Percentiles rank a stretch among this genome's conserved stretches.
phyloP scores from a whole-genome alignment of 129 eudicot genomes.

The Oenanthe sinensis region DNA sequence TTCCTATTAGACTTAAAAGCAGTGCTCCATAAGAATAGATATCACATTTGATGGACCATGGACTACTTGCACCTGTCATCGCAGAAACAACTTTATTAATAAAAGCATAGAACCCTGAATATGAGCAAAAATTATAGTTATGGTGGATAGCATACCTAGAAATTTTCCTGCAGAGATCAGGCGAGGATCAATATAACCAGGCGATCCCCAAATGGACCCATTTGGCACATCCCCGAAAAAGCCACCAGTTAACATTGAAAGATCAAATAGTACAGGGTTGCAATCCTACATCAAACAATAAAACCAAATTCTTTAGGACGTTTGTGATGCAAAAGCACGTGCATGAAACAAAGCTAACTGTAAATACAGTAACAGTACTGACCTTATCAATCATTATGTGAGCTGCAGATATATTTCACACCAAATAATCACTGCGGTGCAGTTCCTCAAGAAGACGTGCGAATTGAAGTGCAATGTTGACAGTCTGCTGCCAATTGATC shows the following conservation, averaged over 20 bases:
- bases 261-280: not conserved
- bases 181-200: slow-evolving; percentile 6
- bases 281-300: slow-evolving; percentile 4
- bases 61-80: slow-evolving; percentile 3
- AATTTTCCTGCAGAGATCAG: slow-evolving; percentile 7
- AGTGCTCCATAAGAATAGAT: slow-evolving; percentile 10
- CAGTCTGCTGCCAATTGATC: slow-evolving; percentile 7
- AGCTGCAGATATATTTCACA: slow-evolving; percentile 9
- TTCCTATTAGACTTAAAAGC: slow-evolving; percentile 3
- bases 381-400: slow-evolving; percentile 9
- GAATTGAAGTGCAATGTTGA: slow-evolving; percentile 11
- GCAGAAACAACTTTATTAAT: not conserved
- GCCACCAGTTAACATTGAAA: slow-evolving; percentile 7
- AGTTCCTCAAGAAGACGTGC: slow-evolving; percentile 10
- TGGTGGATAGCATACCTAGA: not conserved
- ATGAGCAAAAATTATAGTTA: not conserved
- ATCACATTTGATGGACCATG: slow-evolving; percentile 11
- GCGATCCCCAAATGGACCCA: slow-evolving; percentile 8
- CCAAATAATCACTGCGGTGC: slow-evolving; percentile 7
- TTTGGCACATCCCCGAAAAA: slow-evolving; percentile 12
- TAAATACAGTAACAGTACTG: not conserved
- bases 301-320: not conserved
- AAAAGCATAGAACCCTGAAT: not conserved
- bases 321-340: not conserved
- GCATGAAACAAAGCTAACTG: not conserved